Evolutionary conservation across 768 basidiomycete species (phyloP).

Genomic region (Xerocomellus chrysenteron): DNA sequence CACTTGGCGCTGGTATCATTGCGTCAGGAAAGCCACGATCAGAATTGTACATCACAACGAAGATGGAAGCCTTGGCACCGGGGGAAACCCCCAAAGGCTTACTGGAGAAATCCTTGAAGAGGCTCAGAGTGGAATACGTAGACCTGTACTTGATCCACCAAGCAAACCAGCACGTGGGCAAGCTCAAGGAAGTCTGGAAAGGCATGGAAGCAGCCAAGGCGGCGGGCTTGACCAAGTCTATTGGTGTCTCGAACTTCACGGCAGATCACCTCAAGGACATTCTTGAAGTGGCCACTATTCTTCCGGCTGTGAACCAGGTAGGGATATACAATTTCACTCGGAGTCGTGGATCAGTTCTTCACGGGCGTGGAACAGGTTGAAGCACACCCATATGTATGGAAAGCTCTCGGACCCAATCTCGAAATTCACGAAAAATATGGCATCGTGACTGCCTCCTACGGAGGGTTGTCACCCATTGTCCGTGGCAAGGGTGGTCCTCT

Average conservation of each 20-base stretch:
- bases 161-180: slow-evolving; percentile 39
- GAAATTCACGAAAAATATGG: slow-evolving; percentile 35
- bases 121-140: slow-evolving; percentile 53
- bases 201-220: slow-evolving; percentile 57
- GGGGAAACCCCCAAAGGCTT: slow-evolving; percentile 49
- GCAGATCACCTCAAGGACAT: slow-evolving; percentile 43
- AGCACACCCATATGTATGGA: slow-evolving; percentile 52
- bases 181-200: slow-evolving; percentile 54
- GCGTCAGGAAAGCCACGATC: slow-evolving; percentile 51
- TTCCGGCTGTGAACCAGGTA: slow-evolving; percentile 58
- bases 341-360: neutral
- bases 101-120: slow-evolving; percentile 52
- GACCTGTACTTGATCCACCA: slow-evolving; percentile 66
- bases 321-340: neutral
- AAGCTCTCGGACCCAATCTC: slow-evolving; percentile 38
- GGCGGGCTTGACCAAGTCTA: slow-evolving; percentile 40
- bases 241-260: slow-evolving; percentile 59
- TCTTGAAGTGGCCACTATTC: slow-evolving; percentile 41
- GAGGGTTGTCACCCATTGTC: slow-evolving; percentile 40
- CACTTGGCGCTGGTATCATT: slow-evolving; percentile 50
- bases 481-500: slow-evolving; percentile 39
- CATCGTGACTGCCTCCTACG: slow-evolving; percentile 42
- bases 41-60: slow-evolving; percentile 63
- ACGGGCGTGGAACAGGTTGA: slow-evolving; percentile 40
- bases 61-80: slow-evolving; percentile 37